Percentiles rank a stretch among this genome's conserved stretches.
phyloP scores from a whole-genome alignment of 1,284 basidiomycete species.

The Tremellales sp. region DNA sequence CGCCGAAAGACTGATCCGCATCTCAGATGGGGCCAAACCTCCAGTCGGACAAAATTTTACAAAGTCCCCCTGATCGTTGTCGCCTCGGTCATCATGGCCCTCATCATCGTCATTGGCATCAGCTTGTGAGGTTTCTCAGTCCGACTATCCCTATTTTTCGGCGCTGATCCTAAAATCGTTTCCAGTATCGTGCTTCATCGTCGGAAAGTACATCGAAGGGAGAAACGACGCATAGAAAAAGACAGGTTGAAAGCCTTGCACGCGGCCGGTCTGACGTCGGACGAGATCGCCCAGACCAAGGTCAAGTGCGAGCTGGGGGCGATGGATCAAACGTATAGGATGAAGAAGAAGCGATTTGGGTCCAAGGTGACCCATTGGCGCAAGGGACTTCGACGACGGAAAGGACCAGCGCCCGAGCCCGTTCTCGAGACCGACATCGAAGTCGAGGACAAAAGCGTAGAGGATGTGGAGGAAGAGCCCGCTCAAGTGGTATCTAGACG shows the following conservation, averaged over 20 bases:
- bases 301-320: conserved; percentile 35
- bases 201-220: conserved; percentile 34
- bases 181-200: conserved; percentile 35
- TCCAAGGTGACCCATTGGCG: conserved; percentile 40
- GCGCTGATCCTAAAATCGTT: neutral
- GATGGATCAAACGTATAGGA: conserved; percentile 30
- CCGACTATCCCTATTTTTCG: neutral
- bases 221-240: conserved; percentile 37
- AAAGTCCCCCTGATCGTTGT: conserved; percentile 46
- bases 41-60: conserved; percentile 39
- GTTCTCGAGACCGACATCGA: no score
- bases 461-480: neutral
- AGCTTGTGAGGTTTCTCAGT: conserved; percentile 29
- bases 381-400: conserved; percentile 19
- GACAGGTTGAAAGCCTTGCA: conserved; percentile 37
- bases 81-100: conserved; percentile 40
- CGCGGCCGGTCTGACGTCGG: conserved; percentile 37
- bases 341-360: conserved; percentile 24
- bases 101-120: conserved; percentile 38
- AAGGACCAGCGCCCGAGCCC: no score
- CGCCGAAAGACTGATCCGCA: conserved; percentile 3
- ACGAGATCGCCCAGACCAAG: conserved; percentile 24
- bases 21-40: conserved; percentile 34
- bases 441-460: neutral
- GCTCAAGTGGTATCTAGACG: neutral